Base-by-base conservation (phyloP, 805 yeast species). In the Wickerhamomyces ciferrii region DNA sequence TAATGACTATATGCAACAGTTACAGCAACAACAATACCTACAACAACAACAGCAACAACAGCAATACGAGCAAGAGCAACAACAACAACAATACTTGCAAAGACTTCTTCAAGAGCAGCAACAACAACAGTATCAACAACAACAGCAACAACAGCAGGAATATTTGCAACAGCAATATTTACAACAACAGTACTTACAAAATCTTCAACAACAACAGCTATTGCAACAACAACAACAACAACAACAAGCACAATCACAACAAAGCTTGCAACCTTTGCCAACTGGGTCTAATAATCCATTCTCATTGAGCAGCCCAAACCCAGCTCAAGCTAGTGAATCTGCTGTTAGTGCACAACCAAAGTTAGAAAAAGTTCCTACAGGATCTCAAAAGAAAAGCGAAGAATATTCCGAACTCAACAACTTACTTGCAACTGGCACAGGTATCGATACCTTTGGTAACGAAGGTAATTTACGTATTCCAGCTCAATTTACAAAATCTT, bases 391-490 rank as follows among this genome's bases (percentile, higher is more conserved):
- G 48, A 74, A 80, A 58, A 75, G 79, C 50, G 79, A 78, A 40
- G 72, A 77, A 59, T 67, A 78, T 74, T 71, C 89, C 51, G 91
- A 87, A 49, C 76, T 92, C 60, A 90, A 90, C 68, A 76, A 78
- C 45, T 72, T 91, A 45, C 71, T 92, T 53, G 88, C 94, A 13
- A 78, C 81, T 39, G 97, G 96, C 25, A 87, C 96, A 0, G 97
- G 96, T 29, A 72, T 89, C 47, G 99, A 91, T 68, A 91, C 97
- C 0, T 94, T 87, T 65, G 96, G 96, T 62, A 89, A 88, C 65
- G 81, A 85, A 17, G 96, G 96, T 45, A 83, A 80, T 19, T 65
- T 81, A 8, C 82, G 97, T 69, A 78, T 92, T 46, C 96, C 98
- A 3, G 95, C 96, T 41, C 97, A 92, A 60, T 92, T 87, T 63